These are phyloP conservation scores for Ceratobasidium sp. DNA, from an alignment of 1,284 basidiomycete species.

Conservation along the genomic window DNA sequence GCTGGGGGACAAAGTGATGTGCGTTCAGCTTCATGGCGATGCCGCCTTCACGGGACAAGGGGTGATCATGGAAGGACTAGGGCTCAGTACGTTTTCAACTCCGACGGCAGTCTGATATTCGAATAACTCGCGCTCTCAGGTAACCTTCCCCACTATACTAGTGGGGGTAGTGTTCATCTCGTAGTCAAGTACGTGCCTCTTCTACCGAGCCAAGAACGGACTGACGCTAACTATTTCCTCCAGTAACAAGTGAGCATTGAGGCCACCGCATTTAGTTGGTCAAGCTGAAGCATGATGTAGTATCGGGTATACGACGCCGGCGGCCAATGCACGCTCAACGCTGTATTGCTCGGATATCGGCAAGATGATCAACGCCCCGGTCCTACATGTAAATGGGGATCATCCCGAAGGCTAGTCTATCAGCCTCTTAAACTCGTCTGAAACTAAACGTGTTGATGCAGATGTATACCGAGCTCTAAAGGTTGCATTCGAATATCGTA, in stretches of 20 bases:
- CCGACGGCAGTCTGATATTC: conserved; percentile 43
- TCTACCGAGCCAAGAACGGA: background rate
- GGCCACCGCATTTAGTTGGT: conserved; percentile 44
- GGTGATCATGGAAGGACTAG: conserved; percentile 88
- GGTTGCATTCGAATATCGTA: conserved; percentile 84
- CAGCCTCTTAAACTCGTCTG: background rate
- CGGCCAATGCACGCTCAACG: conserved; percentile 83
- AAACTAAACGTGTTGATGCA: conserved; percentile 53
- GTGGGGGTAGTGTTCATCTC: conserved; percentile 88
- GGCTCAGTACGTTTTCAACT: conserved; percentile 70
- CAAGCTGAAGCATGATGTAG: conserved; percentile 59
- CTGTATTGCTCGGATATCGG: conserved; percentile 90
- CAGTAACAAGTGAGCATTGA: conserved; percentile 67
- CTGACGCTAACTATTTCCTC: conserved; percentile 2
- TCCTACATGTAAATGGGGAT: conserved; percentile 93
- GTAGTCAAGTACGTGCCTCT: conserved; percentile 84
- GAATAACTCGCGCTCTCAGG: conserved; percentile 64
- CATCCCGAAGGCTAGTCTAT: conserved; percentile 78
- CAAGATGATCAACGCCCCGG: conserved; percentile 90
- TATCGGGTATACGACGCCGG: conserved; percentile 91
- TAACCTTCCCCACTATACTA: conserved; percentile 88
- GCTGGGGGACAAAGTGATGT: conserved; percentile 87
- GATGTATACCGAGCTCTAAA: conserved; percentile 84
- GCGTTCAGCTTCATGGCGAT: conserved; percentile 90
- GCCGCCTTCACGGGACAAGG: conserved; percentile 92